phyloP scores from a whole-genome alignment of 1,139 yeast genomes.

The Yamadazyma trypodendri region DNA sequence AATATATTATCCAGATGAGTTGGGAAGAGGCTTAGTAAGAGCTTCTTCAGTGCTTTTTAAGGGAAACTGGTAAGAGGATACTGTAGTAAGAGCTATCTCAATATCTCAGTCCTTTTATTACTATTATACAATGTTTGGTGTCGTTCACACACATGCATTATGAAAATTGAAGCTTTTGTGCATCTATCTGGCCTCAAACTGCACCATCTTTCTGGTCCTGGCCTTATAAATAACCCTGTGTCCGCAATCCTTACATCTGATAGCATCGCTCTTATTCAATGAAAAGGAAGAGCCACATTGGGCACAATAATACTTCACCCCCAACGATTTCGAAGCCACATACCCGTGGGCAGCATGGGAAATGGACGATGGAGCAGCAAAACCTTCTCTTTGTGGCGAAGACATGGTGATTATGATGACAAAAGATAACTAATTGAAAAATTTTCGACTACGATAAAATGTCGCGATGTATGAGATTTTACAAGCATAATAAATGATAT shows the following conservation, averaged over 20 bases:
- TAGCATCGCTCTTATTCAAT: constrained; percentile 90
- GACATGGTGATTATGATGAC: constrained; percentile 35
- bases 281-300: constrained; percentile 92
- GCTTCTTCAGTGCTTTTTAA: too few relatives aligned
- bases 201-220: constrained; percentile 93
- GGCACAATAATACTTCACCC: constrained; percentile 93
- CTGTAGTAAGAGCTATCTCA: too few relatives aligned
- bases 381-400: constrained; percentile 82
- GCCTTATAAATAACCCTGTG: constrained; percentile 97
- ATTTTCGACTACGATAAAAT: constrained; percentile 7
- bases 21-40: too few relatives aligned
- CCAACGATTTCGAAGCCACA: constrained; percentile 68
- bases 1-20: constrained; percentile 12
- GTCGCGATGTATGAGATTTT: constrained; percentile 6
- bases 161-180: too few relatives aligned
- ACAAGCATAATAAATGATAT: neutral
- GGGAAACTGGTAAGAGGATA: too few relatives aligned
- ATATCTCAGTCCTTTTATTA: neutral
- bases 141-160: too few relatives aligned
- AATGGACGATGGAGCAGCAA: constrained; percentile 80
- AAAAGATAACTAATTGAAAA: constrained; percentile 6
- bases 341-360: constrained; percentile 61
- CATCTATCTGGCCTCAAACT: constrained; percentile 47
- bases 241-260: constrained; percentile 97
- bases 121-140: constrained; percentile 7